phyloP scores from a whole-genome alignment of 1,139 yeast species.

The Protomyces pachydermus region DNA sequence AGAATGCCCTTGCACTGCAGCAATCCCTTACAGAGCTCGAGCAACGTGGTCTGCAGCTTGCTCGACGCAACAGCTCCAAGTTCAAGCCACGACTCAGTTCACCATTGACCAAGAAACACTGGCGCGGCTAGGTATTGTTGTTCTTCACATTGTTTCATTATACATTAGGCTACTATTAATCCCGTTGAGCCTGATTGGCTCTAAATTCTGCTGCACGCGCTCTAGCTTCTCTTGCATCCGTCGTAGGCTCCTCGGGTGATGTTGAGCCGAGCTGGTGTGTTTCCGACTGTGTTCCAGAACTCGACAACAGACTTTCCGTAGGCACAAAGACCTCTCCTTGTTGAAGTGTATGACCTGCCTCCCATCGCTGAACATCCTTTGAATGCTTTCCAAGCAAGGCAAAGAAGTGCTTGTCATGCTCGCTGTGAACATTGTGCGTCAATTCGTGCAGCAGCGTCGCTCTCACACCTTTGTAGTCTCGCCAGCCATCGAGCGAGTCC shows the following conservation, averaged over 20 bases:
- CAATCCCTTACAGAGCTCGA: constrained; percentile 6
- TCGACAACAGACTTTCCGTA: not conserved
- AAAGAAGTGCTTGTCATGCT: constrained; percentile 43
- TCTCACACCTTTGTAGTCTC: constrained; percentile 40
- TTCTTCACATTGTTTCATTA: not conserved
- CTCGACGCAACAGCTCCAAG: constrained; percentile 14
- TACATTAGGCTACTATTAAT: not conserved
- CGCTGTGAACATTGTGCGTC: constrained; percentile 41
- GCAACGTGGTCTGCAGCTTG: constrained; percentile 1
- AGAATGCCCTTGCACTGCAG: not conserved
- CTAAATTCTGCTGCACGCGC: constrained; percentile 18
- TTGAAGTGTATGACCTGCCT: constrained; percentile 35
- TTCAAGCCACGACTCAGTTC: constrained; percentile 19
- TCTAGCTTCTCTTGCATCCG: constrained; percentile 6
- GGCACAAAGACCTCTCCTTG: constrained; percentile 29
- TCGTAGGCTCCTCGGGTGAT: not conserved
- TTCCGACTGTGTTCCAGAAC: not conserved
- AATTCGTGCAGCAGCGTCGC: constrained; percentile 44
- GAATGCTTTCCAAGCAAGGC: constrained; percentile 39
- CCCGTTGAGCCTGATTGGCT: not conserved
- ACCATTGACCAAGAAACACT: constrained; percentile 12
- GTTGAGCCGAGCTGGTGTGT: not conserved
- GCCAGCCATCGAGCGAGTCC: constrained; percentile 42
- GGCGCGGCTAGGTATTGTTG: constrained; percentile 1
- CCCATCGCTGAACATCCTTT: constrained; percentile 36